phyloP scores from a whole-genome alignment of 352 stramenopile species.

The Phytophthora megakarya region DNA sequence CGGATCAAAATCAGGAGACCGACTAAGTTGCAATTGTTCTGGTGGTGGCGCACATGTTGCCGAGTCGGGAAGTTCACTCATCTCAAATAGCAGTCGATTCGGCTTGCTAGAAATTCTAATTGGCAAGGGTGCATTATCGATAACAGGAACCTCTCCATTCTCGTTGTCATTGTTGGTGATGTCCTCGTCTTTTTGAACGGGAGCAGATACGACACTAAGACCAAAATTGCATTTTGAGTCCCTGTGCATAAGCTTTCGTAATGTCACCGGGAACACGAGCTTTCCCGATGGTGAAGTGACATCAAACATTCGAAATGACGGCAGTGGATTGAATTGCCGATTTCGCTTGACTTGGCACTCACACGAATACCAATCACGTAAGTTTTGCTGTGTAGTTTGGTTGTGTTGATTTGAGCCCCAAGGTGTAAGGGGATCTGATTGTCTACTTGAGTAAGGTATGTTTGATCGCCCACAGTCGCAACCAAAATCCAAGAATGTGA shows the following conservation, averaged over 20 bases:
- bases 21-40: conserved; percentile 50
- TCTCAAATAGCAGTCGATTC: conserved; percentile 23
- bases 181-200: conserved; percentile 9
- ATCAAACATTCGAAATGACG: conserved; percentile 80
- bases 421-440: background rate
- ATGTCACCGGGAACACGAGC: conserved; percentile 51
- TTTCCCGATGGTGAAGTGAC: conserved; percentile 53
- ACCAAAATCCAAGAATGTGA: conserved; percentile 87
- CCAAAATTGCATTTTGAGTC: conserved; percentile 8
- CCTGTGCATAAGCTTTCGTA: conserved; percentile 56
- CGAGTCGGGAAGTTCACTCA: conserved; percentile 29
- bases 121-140: conserved; percentile 6
- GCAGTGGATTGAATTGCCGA: conserved; percentile 58
- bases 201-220: background rate
- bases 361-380: conserved; percentile 41
- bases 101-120: conserved; percentile 9
- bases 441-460: conserved; percentile 2
- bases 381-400: conserved; percentile 9
- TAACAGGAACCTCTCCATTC: conserved; percentile 6
- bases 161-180: background rate
- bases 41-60: conserved; percentile 17
- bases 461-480: conserved; percentile 46
- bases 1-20: conserved; percentile 55
- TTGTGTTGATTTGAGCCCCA: conserved; percentile 8
- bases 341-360: conserved; percentile 52